These are phyloP conservation scores for Usnea hakonensis DNA, from an alignment of 495 filamentous ascomycete genomes.

Conservation along the genomic window DNA sequence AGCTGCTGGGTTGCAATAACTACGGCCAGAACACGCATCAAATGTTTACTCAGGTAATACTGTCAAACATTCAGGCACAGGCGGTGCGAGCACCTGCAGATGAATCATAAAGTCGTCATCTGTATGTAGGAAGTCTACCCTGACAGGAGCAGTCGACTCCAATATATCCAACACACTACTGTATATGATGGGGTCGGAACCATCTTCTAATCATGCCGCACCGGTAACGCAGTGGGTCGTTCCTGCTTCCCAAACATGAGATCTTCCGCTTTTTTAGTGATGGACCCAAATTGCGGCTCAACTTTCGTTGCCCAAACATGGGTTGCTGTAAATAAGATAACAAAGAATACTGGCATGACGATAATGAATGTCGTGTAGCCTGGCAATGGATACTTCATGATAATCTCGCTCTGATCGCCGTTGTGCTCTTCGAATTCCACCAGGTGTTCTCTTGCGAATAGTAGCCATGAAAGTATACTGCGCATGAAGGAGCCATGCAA, in stretches of 20 bases:
- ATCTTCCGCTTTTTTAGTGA: conserved; percentile 51
- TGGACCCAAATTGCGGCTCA: conserved; percentile 53
- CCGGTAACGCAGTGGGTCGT: conserved; percentile 33
- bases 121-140: background rate
- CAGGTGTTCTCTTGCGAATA: conserved; percentile 49
- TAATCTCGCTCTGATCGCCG: conserved; percentile 23
- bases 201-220: conserved; percentile 20
- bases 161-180: background rate
- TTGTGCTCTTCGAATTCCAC: conserved; percentile 37
- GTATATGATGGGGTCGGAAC: background rate
- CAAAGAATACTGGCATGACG: conserved; percentile 50
- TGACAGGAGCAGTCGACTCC: background rate
- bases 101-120: background rate
- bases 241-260: conserved; percentile 48
- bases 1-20: background rate
- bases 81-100: background rate
- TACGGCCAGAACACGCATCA: background rate
- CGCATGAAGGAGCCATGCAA: conserved; percentile 59
- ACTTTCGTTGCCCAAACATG: conserved; percentile 59
- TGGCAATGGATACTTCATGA: conserved; percentile 33
- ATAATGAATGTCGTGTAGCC: conserved; percentile 39
- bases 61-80: background rate
- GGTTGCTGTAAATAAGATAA: conserved; percentile 48
- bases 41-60: background rate
- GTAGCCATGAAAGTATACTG: conserved; percentile 55